Conservation (phyloP, 2,329 filamentous ascomycete species). For the Alternaria sp. region DNA sequence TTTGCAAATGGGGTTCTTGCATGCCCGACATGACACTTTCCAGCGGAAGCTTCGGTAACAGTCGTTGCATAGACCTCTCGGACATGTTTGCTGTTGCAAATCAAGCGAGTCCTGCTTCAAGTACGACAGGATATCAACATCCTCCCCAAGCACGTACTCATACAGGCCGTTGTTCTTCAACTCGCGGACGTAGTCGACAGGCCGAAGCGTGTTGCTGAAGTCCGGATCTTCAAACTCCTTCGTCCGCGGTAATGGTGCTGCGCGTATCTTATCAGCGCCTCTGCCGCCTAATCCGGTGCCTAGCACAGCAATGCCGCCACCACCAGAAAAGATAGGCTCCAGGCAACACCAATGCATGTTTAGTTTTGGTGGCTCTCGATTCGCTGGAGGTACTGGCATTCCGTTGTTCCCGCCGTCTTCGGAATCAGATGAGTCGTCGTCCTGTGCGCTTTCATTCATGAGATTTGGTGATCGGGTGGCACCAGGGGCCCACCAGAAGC, state of each 20-base stretch:
- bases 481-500: slow-evolving; percentile 69
- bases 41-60: slow-evolving; percentile 66
- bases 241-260: slow-evolving; percentile 63
- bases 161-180: slow-evolving; percentile 53
- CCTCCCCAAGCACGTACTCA: slow-evolving; percentile 52
- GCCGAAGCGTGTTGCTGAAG: slow-evolving; percentile 59
- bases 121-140: slow-evolving; percentile 51
- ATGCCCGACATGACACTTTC: slow-evolving; percentile 67
- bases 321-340: slow-evolving; percentile 67
- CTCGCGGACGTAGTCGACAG: slow-evolving; percentile 54
- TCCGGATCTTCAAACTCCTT: slow-evolving; percentile 66
- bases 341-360: slow-evolving; percentile 69
- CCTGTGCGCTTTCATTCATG: slow-evolving; percentile 62
- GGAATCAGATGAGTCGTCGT: slow-evolving; percentile 50
- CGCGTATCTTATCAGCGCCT: slow-evolving; percentile 64
- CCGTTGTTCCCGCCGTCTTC: slow-evolving; percentile 49
- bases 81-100: slow-evolving; percentile 57
- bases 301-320: slow-evolving; percentile 65
- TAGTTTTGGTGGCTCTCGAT: slow-evolving; percentile 56
- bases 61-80: slow-evolving; percentile 65
- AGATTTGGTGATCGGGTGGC: slow-evolving; percentile 63
- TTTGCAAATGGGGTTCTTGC: slow-evolving; percentile 65
- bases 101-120: slow-evolving; percentile 54
- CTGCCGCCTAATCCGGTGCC: slow-evolving; percentile 57
- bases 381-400: slow-evolving; percentile 45